Conservation (phyloP, 1,284 basidiomycete genomes). For the Gymnopus androsaceus region DNA sequence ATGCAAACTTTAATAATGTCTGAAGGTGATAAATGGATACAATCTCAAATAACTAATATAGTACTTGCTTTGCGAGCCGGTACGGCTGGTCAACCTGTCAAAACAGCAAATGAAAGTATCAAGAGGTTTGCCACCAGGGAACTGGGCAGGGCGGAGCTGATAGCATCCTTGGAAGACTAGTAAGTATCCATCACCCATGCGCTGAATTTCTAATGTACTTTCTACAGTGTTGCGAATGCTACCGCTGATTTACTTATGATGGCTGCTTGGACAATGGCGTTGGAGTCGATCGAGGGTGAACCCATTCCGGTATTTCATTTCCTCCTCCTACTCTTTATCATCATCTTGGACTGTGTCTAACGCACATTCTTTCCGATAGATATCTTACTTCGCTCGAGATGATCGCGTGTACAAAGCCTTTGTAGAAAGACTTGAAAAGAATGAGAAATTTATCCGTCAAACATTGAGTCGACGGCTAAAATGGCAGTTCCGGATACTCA, state of each 20-base stretch:
- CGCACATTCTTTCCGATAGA: conserved; percentile 39
- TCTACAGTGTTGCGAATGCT: conserved; percentile 72
- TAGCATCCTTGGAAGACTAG: conserved; percentile 83
- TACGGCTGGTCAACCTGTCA: conserved; percentile 66
- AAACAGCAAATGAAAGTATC: conserved; percentile 64
- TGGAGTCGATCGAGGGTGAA: conserved; percentile 54
- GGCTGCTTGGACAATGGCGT: conserved; percentile 66
- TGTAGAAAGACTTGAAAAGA: conserved; percentile 55
- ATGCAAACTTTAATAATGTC: conserved; percentile 85
- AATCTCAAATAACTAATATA: conserved; percentile 57
- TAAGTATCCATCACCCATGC: conserved; percentile 40
- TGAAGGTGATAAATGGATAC: conserved; percentile 82
- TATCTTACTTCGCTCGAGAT: conserved; percentile 80
- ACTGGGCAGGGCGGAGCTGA: conserved; percentile 71
- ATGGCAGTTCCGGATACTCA: conserved; percentile 71
- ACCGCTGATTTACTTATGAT: conserved; percentile 75
- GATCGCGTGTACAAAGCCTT: conserved; percentile 77
- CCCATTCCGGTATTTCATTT: conserved; percentile 57
- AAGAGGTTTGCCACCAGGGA: conserved; percentile 77
- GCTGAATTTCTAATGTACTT: conserved; percentile 6
- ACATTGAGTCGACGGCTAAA: conserved; percentile 56
- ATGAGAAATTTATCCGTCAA: conserved; percentile 52
- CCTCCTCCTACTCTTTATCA: neutral
- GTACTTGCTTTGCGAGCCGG: conserved; percentile 63
- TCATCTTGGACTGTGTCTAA: neutral